A percentile compares a stretch with the other conserved stretches of the same genome.
phyloP scores from a whole-genome alignment of 2,329 filamentous ascomycete genomes.

The Samsoniella hepiali region DNA sequence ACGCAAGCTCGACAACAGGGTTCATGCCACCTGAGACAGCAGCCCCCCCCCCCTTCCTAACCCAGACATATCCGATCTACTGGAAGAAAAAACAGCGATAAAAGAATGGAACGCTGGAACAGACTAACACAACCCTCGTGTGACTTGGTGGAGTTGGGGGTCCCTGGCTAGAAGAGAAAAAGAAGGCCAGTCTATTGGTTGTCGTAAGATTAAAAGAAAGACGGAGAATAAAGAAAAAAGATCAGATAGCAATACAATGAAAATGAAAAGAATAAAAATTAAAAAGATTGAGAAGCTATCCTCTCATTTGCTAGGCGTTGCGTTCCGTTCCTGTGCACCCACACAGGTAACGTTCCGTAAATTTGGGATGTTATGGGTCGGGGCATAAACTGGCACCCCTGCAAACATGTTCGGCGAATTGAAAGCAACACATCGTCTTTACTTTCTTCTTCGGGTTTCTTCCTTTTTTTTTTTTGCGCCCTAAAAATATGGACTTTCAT shows the following conservation, averaged over 20 bases:
- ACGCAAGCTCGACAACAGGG: background rate
- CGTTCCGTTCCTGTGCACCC: background rate
- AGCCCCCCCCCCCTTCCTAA: background rate
- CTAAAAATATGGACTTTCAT: too few relatives aligned
- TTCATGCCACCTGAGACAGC: background rate
- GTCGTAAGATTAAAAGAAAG: too few relatives aligned
- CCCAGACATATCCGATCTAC: background rate
- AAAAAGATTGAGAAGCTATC: too few relatives aligned
- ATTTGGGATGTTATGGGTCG: background rate
- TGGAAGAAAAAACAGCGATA: too few relatives aligned
- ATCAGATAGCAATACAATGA: too few relatives aligned
- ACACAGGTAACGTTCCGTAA: slow-evolving; percentile 8
- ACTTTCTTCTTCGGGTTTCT: too few relatives aligned
- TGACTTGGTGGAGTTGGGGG: background rate
- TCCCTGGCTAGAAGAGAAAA: too few relatives aligned
- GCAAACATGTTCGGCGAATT: background rate
- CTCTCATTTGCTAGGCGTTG: too few relatives aligned
- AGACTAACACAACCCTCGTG: background rate
- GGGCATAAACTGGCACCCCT: background rate
- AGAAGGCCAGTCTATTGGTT: too few relatives aligned
- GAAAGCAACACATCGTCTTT: background rate
- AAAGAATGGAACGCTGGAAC: background rate
- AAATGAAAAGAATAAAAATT: too few relatives aligned
- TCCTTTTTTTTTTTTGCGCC: too few relatives aligned
- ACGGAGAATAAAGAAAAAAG: too few relatives aligned